These are phyloP conservation scores for Przewalskia tangutica DNA, from an alignment of 257 asterid species.

Conservation along the genomic window DNA sequence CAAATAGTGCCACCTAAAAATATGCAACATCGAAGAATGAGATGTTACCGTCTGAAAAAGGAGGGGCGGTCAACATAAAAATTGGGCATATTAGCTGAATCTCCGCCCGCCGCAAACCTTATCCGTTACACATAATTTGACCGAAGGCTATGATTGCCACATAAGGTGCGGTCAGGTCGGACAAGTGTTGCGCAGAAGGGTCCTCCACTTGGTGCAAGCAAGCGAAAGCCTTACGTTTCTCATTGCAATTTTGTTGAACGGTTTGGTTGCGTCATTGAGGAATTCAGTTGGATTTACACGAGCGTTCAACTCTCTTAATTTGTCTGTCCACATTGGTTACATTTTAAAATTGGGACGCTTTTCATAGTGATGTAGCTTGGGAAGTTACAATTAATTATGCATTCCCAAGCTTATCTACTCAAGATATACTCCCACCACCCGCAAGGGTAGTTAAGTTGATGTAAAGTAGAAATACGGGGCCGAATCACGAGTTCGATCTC, in stretches of 20 bases:
- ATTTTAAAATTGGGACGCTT: background rate
- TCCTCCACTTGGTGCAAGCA: background rate
- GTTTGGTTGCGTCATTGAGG: background rate
- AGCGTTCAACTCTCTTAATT: no score
- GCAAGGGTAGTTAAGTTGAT: no score
- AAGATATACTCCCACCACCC: background rate
- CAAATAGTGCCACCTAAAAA: no score
- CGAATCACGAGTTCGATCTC: no score
- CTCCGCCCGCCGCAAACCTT: background rate
- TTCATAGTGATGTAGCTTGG: background rate
- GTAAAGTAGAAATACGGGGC: no score
- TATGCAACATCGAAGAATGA: background rate
- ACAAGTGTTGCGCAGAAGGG: background rate
- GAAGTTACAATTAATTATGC: background rate
- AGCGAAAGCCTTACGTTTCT: background rate
- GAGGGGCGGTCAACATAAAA: background rate
- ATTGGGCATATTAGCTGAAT: background rate
- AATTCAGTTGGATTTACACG: background rate
- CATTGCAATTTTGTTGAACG: background rate
- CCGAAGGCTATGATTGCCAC: background rate
- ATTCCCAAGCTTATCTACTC: background rate
- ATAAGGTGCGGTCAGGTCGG: background rate
- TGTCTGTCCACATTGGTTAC: background rate
- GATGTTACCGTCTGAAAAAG: background rate
- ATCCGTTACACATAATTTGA: background rate